Base-by-base conservation (phyloP, 208 protist species). In the Polymyxa betae region DNA sequence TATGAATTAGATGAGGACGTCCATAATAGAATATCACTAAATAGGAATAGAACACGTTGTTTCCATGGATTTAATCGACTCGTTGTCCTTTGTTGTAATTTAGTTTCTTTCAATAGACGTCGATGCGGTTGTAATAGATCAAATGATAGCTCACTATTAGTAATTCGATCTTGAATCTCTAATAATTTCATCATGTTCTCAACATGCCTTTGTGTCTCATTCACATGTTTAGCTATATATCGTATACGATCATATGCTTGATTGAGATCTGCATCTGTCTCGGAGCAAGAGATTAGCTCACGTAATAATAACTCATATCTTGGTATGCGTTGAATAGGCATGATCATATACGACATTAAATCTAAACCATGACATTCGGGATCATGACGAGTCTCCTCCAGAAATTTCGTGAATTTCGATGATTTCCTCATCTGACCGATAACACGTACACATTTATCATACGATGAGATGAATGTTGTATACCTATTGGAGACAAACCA, bases 181-280 rank as follows among this genome's bases (percentile, higher is more conserved):
- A 82, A n/a, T n/a, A 82, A 43, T n/a, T 82, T 82, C 72, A 82
- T 5, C 72, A 82, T 82, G 40, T 82, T 82, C 72, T 82, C 72
- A n/a, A 82, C 72, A 43, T 82, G 72, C 16, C 72, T 5, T n/a
- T 82, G 72, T n/a, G 72, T 82, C 72, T 82, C 72, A 43, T 82
- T 82, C 16, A 82, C 72, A 82, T 82, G 72, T 43, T 82, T 82
- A n/a, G 72, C 72, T 5, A 82, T 82, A n/a, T 82, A 82, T 43
- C 72, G 72, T 5, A 82, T 43, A 20, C 72, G 72, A 35, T 82
- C 40, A n/a, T 82, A 82, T 5, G 72, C 72, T n/a, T 82, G 72
- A 35, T 35, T 43, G 16, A 82, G n/a, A 12, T 82, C 72, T 12
- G 72, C 10, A 43, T 82, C 72, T 5, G n/a, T 35, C 35, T 82